phyloP scores from a whole-genome alignment of 352 stramenopile genomes.

The Globisporangium abappressorium region DNA sequence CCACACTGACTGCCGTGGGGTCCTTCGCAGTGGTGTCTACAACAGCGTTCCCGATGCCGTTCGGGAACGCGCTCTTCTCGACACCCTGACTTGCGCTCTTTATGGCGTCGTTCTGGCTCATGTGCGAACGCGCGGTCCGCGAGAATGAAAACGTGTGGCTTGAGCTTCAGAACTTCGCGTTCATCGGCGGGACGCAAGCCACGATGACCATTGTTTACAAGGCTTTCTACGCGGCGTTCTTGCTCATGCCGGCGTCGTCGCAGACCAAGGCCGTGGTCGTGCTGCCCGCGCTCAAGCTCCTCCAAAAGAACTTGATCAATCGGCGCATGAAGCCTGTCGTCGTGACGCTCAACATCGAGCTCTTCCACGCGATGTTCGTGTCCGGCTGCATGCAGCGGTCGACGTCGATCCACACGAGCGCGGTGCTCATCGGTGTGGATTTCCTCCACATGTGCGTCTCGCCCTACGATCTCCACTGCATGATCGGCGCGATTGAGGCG shows the following conservation, averaged over 20 bases:
- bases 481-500: not conserved
- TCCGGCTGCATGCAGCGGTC: constrained; percentile 35
- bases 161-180: not conserved
- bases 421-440: constrained; percentile 33
- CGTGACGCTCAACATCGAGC: constrained; percentile 50
- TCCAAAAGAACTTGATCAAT: constrained; percentile 1
- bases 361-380: constrained; percentile 50
- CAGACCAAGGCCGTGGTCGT: constrained; percentile 25
- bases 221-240: constrained; percentile 28
- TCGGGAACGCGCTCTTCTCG: constrained; percentile 21
- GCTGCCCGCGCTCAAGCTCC: constrained; percentile 30
- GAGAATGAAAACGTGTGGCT: not conserved
- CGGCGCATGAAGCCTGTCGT: constrained; percentile 26
- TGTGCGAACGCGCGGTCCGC: not conserved
- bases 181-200: not conserved
- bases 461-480: constrained; percentile 30
- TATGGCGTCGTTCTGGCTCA: not conserved
- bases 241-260: constrained; percentile 4
- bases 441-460: constrained; percentile 32
- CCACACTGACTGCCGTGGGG: not conserved
- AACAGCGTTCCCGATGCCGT: constrained; percentile 32
- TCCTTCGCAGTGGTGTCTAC: not conserved
- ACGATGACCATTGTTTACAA: constrained; percentile 24
- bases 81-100: not conserved
- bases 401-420: constrained; percentile 23